phyloP scores from a whole-genome alignment of 2,329 filamentous ascomycete genomes.

The Kalmusia sp. region DNA sequence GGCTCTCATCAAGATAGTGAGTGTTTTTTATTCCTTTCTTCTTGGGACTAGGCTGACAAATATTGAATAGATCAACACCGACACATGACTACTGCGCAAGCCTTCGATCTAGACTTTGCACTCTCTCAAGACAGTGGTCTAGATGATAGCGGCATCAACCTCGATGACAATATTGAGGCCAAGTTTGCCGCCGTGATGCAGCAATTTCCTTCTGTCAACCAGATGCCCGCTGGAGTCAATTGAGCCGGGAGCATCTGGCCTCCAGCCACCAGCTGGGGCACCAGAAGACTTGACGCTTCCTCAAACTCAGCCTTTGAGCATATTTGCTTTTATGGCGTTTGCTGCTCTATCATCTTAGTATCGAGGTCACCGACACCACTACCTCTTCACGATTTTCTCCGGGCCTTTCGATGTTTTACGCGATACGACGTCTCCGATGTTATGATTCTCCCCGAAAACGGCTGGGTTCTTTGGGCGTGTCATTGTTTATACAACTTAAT shows the following conservation, averaged over 20 bases:
- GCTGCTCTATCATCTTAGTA: slow-evolving; percentile 10
- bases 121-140: slow-evolving; percentile 39
- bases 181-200: slow-evolving; percentile 36
- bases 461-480: slow-evolving; percentile 32
- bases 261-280: not conserved
- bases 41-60: slow-evolving; percentile 38
- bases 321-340: slow-evolving; percentile 9
- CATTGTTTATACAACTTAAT: slow-evolving; percentile 32
- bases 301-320: not conserved
- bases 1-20: slow-evolving; percentile 38
- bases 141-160: slow-evolving; percentile 45
- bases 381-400: slow-evolving; percentile 8
- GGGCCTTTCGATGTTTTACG: slow-evolving; percentile 18
- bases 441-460: slow-evolving; percentile 36
- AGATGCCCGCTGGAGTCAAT: slow-evolving; percentile 21
- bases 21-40: slow-evolving; percentile 19
- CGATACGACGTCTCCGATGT: slow-evolving; percentile 40
- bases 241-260: not conserved
- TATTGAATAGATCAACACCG: slow-evolving; percentile 43
- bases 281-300: not conserved
- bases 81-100: slow-evolving; percentile 40
- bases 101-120: slow-evolving; percentile 43
- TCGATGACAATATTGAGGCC: slow-evolving; percentile 44
- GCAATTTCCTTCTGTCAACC: slow-evolving; percentile 18
- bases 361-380: slow-evolving; percentile 10